These are phyloP conservation scores for Podaxis sp. DNA, from an alignment of 768 basidiomycete genomes.

Conservation along the genomic window DNA sequence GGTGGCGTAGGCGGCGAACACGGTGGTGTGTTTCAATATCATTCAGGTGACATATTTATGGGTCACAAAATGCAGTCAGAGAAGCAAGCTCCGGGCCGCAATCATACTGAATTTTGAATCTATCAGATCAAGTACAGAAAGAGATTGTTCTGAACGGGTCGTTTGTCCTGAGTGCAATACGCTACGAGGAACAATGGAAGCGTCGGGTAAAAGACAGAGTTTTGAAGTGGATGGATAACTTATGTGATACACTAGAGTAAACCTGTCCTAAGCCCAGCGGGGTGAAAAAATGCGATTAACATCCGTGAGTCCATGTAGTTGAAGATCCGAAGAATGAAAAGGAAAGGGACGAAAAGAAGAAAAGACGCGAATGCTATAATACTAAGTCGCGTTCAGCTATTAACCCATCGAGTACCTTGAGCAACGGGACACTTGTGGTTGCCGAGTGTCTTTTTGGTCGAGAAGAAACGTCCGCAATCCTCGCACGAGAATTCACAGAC, in stretches of 20 bases:
- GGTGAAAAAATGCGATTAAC: background rate
- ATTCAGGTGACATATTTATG: background rate
- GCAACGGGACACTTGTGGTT: conserved; percentile 59
- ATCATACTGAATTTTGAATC: too few species aligned
- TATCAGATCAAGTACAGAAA: too few species aligned
- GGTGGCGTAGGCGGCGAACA: background rate
- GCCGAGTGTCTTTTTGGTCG: conserved; percentile 48
- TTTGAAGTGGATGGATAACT: background rate
- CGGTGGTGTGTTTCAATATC: background rate
- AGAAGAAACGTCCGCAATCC: conserved; percentile 55
- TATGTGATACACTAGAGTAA: conserved; percentile 2
- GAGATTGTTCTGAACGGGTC: too few species aligned
- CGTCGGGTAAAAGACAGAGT: background rate
- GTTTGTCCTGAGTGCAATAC: background rate
- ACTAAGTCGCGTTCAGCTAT: conserved; percentile 21
- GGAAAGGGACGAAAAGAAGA: conserved; percentile 10
- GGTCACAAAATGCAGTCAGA: too few species aligned
- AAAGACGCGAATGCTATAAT: background rate
- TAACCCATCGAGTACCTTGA: conserved; percentile 49
- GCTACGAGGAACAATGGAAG: background rate
- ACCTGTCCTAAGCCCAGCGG: background rate
- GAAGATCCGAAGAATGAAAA: background rate
- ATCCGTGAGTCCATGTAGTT: conserved; percentile 4
- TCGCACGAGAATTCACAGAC: conserved; percentile 54
- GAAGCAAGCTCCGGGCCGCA: too few species aligned